Base-by-base conservation (phyloP, 228 moss, liverwort and hornwort genomes). In the Sphagnum magellanicum region DNA sequence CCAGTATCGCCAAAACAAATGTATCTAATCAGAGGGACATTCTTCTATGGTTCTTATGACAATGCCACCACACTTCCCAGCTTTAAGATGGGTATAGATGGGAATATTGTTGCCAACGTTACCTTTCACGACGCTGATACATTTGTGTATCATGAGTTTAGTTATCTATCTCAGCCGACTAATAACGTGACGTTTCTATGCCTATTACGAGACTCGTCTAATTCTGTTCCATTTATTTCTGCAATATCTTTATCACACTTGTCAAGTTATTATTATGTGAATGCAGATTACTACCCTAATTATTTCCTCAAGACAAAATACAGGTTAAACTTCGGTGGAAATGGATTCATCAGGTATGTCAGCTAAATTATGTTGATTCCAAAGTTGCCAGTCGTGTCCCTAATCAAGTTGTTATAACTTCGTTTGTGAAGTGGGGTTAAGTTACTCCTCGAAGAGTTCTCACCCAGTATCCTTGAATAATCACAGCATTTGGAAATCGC, bases 171-270 rank as follows among this genome's bases (percentile, higher is more conserved):
- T 1, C 6, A 9, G 11, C 10, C 0, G 0, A 49, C 59, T 4
- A 9, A 0, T 0, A 49, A 32, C 17, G 11, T 52, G 8, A 50
- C 77, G 17, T 65, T 69, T 16, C 13, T 81, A 13, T 81, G 81
- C 52, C 68, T 81, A 4, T 32, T 65, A 16, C 68, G 55, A 58
- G 48, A 48, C 11, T 47, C 51, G 3, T 60, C 70, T 6, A 6
- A 9, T 15, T 74, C 74, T 8, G 66, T 67, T 53, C 81, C 81
- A 0, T 77, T 81, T 16, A 48, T 81, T 7, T 77, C 77, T 5
- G 74, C 81, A 14, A 63, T 81, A 12, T 61, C 52, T 49, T 11
- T 81, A 6, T 55, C 72, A 10, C 53, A 17, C 0, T 17, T 17
- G 17, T 17, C 17, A 17, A 17, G 0, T 17, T 0, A 17, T 17